Evolutionary conservation across 1,284 basidiomycete genomes (phyloP).

Genomic region (Caloboletus firmus): DNA sequence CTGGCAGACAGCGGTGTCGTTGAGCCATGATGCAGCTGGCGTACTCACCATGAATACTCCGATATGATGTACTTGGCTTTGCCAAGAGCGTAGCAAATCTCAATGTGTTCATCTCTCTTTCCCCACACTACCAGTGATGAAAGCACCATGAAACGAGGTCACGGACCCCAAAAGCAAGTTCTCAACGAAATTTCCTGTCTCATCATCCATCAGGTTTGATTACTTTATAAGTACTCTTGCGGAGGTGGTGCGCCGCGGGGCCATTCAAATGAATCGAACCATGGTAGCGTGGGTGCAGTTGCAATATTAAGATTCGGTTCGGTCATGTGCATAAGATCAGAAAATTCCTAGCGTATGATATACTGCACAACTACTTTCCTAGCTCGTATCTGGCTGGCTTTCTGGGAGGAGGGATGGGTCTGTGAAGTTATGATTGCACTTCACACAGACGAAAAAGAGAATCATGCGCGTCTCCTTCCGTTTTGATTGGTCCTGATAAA

Average conservation of each 20-base stretch:
- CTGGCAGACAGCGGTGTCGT: too few species aligned
- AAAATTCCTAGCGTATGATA: background rate
- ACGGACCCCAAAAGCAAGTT: background rate
- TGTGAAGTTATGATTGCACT: conserved; percentile 76
- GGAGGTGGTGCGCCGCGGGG: background rate
- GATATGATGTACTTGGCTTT: too few species aligned
- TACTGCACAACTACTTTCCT: conserved; percentile 8
- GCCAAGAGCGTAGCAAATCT: too few species aligned
- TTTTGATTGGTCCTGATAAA: conserved; percentile 94
- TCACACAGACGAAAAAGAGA: conserved; percentile 89
- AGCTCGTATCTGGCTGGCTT: conserved; percentile 30
- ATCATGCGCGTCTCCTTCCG: conserved; percentile 91
- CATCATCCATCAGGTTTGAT: background rate
- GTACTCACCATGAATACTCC: too few species aligned
- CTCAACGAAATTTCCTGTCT: background rate
- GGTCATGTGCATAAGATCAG: conserved; percentile 2
- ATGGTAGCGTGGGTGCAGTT: background rate
- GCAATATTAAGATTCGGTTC: background rate
- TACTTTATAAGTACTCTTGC: background rate
- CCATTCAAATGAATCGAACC: background rate
- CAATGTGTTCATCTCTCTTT: too few species aligned
- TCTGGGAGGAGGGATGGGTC: conserved; percentile 58
- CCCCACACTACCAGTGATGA: background rate
- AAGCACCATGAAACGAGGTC: background rate
- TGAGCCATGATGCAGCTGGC: too few species aligned